phyloP scores from a whole-genome alignment of 2,329 filamentous ascomycete species.

The Chrysoporthe puriensis region DNA sequence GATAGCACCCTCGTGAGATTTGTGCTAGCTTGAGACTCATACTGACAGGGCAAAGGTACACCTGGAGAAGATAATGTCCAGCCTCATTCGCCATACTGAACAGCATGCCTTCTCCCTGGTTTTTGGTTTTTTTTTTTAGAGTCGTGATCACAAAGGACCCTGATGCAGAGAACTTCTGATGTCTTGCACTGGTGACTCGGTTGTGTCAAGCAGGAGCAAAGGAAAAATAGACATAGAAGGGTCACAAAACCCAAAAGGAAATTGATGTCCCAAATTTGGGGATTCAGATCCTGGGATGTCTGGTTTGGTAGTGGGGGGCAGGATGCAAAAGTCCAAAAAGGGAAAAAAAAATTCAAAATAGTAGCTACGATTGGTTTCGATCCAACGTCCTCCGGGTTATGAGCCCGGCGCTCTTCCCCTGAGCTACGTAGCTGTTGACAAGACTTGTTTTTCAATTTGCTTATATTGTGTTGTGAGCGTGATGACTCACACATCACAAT shows the following conservation, averaged over 20 bases:
- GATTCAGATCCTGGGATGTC: not conserved
- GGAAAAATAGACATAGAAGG: too few species aligned
- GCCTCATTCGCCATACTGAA: not conserved
- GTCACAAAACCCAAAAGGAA: too few species aligned
- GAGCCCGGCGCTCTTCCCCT: conserved; percentile 28
- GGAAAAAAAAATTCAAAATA: not conserved
- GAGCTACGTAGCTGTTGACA: conserved; percentile 25
- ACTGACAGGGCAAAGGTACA: not conserved
- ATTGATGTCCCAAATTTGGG: not conserved
- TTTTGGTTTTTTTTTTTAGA: not conserved
- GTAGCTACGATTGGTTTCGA: conserved; percentile 26
- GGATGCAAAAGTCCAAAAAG: not conserved
- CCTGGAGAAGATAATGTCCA: not conserved
- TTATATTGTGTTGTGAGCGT: not conserved
- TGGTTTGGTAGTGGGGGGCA: not conserved
- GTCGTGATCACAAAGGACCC: not conserved
- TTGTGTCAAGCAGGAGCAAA: too few species aligned
- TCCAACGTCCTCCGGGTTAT: conserved; percentile 27
- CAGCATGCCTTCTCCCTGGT: not conserved
- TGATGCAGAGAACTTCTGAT: not conserved
- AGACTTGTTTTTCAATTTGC: not conserved
- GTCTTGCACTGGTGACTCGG: too few species aligned
- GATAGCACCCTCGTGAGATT: too few species aligned
- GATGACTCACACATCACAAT: conserved; percentile 10
- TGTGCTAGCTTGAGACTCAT: not conserved